Conservation (phyloP, 768 basidiomycete species). For the Pisolithus sp. region DNA sequence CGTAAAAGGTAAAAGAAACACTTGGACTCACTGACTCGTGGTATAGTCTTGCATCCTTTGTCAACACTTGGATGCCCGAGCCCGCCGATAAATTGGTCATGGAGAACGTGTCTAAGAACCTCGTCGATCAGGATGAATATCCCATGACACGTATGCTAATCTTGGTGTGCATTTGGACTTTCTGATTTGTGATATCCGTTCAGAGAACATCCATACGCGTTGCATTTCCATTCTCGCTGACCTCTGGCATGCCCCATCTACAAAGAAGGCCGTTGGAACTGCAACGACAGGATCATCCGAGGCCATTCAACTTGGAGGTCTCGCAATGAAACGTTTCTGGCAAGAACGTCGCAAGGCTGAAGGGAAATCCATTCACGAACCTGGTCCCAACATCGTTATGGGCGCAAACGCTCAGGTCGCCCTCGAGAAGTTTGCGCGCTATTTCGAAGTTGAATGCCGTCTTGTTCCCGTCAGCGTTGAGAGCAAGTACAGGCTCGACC, state of each 20-base stretch:
- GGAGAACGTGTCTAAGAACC: slow-evolving; percentile 62
- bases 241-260: slow-evolving; percentile 59
- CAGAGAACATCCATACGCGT: slow-evolving; percentile 40
- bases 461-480: slow-evolving; percentile 58
- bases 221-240: slow-evolving; percentile 54
- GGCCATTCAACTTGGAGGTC: slow-evolving; percentile 66
- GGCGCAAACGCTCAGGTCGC: slow-evolving; percentile 67
- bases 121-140: slow-evolving; percentile 68
- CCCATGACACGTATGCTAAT: slow-evolving; percentile 42
- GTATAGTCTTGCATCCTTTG: slow-evolving; percentile 53
- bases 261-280: slow-evolving; percentile 53
- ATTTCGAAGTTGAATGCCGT: slow-evolving; percentile 60
- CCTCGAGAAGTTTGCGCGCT: slow-evolving; percentile 63
- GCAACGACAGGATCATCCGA: slow-evolving; percentile 69
- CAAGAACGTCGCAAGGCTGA: slow-evolving; percentile 59
- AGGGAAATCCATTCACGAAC: slow-evolving; percentile 61
- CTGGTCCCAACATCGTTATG: slow-evolving; percentile 60
- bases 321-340: slow-evolving; percentile 69
- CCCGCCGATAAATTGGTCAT: slow-evolving; percentile 48
- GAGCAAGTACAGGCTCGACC: slow-evolving; percentile 73
- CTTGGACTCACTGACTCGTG: background rate
- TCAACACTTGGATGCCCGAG: slow-evolving; percentile 59
- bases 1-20: no score
- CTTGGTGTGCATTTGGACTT: background rate
- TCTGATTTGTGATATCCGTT: background rate